Percentiles rank a stretch among this genome's conserved stretches.
These are phyloP conservation scores for Halophytophthora polymorphica DNA, from an alignment of 352 stramenopile species.

Conservation along the genomic window DNA sequence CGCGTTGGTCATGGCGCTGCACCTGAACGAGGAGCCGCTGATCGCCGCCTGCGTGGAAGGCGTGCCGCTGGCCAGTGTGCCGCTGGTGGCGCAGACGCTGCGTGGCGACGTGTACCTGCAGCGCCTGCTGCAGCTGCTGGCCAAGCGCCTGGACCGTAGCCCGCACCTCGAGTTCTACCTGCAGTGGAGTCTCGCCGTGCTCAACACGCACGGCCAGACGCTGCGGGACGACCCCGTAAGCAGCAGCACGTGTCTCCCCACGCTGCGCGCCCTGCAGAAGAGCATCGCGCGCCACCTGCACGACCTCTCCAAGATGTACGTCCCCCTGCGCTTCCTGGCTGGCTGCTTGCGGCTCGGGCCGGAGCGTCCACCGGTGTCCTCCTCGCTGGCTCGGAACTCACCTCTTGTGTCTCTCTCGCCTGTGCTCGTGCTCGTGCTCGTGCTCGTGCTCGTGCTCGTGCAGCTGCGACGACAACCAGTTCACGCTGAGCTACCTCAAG, in stretches of 20 bases:
- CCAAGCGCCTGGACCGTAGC: constrained; percentile 89
- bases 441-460: constrained; percentile 7
- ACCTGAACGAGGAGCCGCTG: constrained; percentile 95
- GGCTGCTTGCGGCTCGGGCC: constrained; percentile 1
- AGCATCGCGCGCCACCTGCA: constrained; percentile 80
- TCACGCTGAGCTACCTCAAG: constrained; percentile 83
- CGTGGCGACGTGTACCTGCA: constrained; percentile 89
- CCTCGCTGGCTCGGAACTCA: constrained; percentile 12
- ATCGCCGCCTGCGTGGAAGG: constrained; percentile 91
- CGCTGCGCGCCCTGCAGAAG: constrained; percentile 86
- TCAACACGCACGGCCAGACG: constrained; percentile 91
- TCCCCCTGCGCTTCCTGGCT: constrained; percentile 14
- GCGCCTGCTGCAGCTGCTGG: constrained; percentile 91
- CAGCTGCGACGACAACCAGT: constrained; percentile 89
- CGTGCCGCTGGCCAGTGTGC: constrained; percentile 87
- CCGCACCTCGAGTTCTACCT: constrained; percentile 98
- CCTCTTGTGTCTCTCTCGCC: constrained; percentile 9
- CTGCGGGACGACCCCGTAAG: constrained; percentile 68
- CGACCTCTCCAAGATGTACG: constrained; percentile 85
- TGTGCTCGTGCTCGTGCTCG: constrained; percentile 4
- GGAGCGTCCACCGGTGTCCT: no score
- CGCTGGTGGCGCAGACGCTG: constrained; percentile 89
- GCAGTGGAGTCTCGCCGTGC: constrained; percentile 92
- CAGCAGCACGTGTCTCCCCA: constrained; percentile 68
- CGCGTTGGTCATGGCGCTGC: constrained; percentile 94